phyloP scores from a whole-genome alignment of 169 alveolate species.

The Plasmodium cynomolgi region DNA sequence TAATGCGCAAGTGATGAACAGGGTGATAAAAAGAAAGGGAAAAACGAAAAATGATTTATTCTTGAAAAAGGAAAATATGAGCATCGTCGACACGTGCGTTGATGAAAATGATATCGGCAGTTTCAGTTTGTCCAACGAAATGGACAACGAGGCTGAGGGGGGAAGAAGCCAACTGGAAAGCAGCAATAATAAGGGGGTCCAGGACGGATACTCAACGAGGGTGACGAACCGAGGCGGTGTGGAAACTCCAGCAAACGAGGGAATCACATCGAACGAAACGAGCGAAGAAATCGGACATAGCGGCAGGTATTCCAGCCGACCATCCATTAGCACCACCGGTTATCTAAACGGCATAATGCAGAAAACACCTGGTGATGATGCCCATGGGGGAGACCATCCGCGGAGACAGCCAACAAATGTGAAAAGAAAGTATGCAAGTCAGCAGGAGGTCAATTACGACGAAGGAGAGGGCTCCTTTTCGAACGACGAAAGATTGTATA shows the following conservation, averaged over 20 bases:
- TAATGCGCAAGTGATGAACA: constrained; percentile 7
- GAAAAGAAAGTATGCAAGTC: neutral
- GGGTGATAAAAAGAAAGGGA: constrained; percentile 5
- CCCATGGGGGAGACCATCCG: neutral
- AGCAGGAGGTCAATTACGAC: neutral
- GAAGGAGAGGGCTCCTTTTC: neutral
- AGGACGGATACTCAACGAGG: neutral
- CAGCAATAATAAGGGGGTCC: neutral
- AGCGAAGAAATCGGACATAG: neutral
- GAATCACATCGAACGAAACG: neutral
- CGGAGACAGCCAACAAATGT: neutral
- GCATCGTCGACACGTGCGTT: constrained; percentile 62
- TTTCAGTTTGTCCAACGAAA: constrained; percentile 44
- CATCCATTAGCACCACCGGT: neutral
- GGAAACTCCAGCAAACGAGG: neutral
- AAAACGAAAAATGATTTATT: constrained; percentile 17
- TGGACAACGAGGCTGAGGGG: neutral
- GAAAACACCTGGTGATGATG: neutral
- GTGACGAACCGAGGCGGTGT: neutral
- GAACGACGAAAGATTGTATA: neutral
- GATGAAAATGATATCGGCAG: constrained; percentile 73
- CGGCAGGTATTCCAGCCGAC: neutral
- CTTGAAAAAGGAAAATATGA: constrained; percentile 61
- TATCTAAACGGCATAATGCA: neutral
- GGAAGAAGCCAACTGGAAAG: neutral